A percentile compares a stretch with the other conserved stretches of the same genome.
phyloP scores from a whole-genome alignment of 2,329 filamentous ascomycete species.

The Colletotrichum sp. region DNA sequence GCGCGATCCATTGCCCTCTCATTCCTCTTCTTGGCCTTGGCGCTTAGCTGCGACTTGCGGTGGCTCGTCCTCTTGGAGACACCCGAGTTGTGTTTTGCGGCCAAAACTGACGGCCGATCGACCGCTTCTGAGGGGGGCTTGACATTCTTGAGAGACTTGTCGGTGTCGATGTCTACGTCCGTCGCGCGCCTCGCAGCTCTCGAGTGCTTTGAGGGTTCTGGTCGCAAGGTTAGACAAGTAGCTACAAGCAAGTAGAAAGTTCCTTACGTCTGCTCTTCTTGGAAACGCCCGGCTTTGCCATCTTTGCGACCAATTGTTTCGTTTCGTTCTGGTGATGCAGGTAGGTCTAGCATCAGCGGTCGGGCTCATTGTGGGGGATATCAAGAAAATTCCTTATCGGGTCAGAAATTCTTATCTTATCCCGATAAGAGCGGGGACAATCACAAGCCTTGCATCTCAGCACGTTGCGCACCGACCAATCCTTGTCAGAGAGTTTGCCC shows the following conservation, averaged over 20 bases:
- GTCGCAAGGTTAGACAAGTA: constrained; percentile 8
- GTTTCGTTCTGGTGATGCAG: neutral
- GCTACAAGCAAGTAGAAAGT: neutral
- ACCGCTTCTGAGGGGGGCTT: constrained; percentile 53
- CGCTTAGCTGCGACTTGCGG: constrained; percentile 59
- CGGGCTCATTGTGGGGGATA: constrained; percentile 6
- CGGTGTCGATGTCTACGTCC: constrained; percentile 71
- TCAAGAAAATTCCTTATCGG: constrained; percentile 22
- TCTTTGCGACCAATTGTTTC: constrained; percentile 6
- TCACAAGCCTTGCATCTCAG: neutral
- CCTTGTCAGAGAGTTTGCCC: constrained; percentile 1
- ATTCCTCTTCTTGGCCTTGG: constrained; percentile 59
- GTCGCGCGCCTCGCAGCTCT: constrained; percentile 76
- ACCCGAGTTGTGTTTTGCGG: constrained; percentile 69
- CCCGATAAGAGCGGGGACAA: constrained; percentile 6
- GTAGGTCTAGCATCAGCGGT: neutral
- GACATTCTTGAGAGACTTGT: constrained; percentile 72
- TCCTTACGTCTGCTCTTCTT: constrained; percentile 34
- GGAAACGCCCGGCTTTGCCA: constrained; percentile 22
- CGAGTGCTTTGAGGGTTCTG: constrained; percentile 72
- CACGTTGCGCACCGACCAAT: constrained; percentile 5
- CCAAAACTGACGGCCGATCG: constrained; percentile 70
- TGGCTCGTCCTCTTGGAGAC: constrained; percentile 70
- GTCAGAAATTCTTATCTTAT: constrained; percentile 1
- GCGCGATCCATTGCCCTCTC: constrained; percentile 65